Evolutionary conservation across 2,329 filamentous ascomycete genomes (phyloP).

Genomic region (Colletotrichum siamense): DNA sequence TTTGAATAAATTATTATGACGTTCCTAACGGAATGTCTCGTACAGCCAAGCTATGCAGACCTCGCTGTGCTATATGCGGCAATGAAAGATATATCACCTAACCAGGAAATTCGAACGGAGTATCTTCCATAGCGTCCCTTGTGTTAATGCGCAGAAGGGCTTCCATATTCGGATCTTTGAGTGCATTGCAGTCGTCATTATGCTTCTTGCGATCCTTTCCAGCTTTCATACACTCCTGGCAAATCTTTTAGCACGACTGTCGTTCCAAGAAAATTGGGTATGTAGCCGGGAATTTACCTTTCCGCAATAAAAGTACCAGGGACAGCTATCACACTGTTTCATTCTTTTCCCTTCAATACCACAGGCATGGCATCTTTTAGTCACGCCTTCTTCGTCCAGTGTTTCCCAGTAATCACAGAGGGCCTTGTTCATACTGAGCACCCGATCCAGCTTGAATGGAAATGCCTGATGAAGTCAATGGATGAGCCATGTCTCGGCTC

Average conservation of each 20-base stretch:
- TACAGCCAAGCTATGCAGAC: neutral
- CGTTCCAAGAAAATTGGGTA: neutral
- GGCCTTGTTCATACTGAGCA: neutral
- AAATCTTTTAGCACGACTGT: neutral
- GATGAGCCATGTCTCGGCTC: neutral
- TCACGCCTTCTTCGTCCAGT: neutral
- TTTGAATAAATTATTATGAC: neutral
- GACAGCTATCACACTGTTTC: neutral
- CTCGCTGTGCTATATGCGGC: neutral
- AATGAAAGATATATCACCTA: neutral
- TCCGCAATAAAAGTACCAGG: neutral
- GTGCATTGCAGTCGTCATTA: neutral
- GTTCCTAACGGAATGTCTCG: neutral
- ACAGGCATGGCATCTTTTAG: neutral
- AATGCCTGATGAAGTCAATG: neutral
- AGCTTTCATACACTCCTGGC: neutral
- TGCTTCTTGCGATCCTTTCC: neutral
- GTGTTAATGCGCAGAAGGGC: neutral
- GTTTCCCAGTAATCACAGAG: neutral
- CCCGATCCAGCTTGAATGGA: neutral
- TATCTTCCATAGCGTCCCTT: neutral
- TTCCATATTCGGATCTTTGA: neutral
- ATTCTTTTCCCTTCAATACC: neutral
- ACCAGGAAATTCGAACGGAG: neutral
- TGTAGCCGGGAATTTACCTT: neutral